These are phyloP conservation scores for Coprinellus micaceus DNA, from an alignment of 768 basidiomycete species.

Conservation along the genomic window DNA sequence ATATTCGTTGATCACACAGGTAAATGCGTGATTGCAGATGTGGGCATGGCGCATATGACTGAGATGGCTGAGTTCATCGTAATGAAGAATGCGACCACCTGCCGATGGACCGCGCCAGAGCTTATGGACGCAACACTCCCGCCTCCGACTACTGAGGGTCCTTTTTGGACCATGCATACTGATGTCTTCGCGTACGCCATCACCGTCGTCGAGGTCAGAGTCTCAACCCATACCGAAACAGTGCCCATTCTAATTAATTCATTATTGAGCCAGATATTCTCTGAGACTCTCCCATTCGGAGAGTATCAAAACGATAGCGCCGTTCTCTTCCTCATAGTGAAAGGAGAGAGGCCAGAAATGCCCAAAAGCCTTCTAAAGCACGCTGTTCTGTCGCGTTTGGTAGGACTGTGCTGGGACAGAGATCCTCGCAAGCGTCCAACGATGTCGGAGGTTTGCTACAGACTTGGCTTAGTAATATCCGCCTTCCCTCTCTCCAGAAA, in stretches of 20 bases:
- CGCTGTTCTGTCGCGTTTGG: slow-evolving; percentile 7
- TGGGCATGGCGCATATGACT: slow-evolving; percentile 23
- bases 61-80: slow-evolving; percentile 20
- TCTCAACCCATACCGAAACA: not conserved
- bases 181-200: slow-evolving; percentile 28
- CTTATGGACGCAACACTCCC: slow-evolving; percentile 16
- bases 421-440: slow-evolving; percentile 15
- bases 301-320: slow-evolving; percentile 20
- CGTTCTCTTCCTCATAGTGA: slow-evolving; percentile 20
- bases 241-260: not conserved
- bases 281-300: slow-evolving; percentile 16
- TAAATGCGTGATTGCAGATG: slow-evolving; percentile 24
- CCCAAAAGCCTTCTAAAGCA: slow-evolving; percentile 10
- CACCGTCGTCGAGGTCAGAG: slow-evolving; percentile 25
- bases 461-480: not conserved
- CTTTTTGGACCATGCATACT: slow-evolving; percentile 9
- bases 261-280: slow-evolving; percentile 14
- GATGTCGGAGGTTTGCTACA: slow-evolving; percentile 5
- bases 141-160: slow-evolving; percentile 11
- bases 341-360: slow-evolving; percentile 16
- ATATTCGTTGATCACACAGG: slow-evolving; percentile 22
- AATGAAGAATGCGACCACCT: slow-evolving; percentile 19
- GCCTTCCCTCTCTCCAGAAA: not conserved
- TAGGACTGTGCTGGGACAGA: slow-evolving; percentile 16
- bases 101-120: slow-evolving; percentile 32